A percentile compares a stretch with the other conserved stretches of the same genome.
Conservation (phyloP, 2,329 filamentous ascomycete genomes). For the Microthyrium microscopicum region DNA sequence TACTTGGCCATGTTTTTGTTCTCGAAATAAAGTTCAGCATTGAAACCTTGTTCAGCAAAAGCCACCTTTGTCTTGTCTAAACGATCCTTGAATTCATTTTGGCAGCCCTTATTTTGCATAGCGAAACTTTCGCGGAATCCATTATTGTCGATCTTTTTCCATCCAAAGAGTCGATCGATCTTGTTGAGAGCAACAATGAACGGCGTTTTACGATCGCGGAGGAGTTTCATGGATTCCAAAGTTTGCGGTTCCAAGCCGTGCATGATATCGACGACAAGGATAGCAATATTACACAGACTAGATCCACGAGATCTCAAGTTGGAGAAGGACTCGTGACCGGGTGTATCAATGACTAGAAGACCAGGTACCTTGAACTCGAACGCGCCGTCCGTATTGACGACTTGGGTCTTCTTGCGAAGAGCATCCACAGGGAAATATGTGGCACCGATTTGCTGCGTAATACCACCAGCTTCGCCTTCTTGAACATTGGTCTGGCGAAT, state of each 20-base stretch:
- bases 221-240: constrained; percentile 86
- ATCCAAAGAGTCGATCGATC: constrained; percentile 97
- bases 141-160: constrained; percentile 98
- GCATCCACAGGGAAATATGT: constrained; percentile 97
- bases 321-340: constrained; percentile 99
- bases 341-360: constrained; percentile 91
- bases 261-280: constrained; percentile 98
- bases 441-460: constrained; percentile 97
- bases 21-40: constrained; percentile 89
- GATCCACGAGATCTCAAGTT: constrained; percentile 94
- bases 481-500: constrained; percentile 97
- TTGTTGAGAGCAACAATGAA: constrained; percentile 99
- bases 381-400: constrained; percentile 75
- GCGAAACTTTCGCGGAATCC: constrained; percentile 86
- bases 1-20: constrained; percentile 93
- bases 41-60: constrained; percentile 94
- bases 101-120: constrained; percentile 80
- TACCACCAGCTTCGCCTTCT: constrained; percentile 97
- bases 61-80: constrained; percentile 83
- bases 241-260: constrained; percentile 97
- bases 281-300: constrained; percentile 97
- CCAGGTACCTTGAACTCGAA: constrained; percentile 98
- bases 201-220: constrained; percentile 85
- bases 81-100: constrained; percentile 86
- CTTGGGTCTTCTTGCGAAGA: constrained; percentile 77